These are phyloP conservation scores for Penicillium pancosmium DNA, from an alignment of 495 filamentous ascomycete species.

Conservation along the genomic window DNA sequence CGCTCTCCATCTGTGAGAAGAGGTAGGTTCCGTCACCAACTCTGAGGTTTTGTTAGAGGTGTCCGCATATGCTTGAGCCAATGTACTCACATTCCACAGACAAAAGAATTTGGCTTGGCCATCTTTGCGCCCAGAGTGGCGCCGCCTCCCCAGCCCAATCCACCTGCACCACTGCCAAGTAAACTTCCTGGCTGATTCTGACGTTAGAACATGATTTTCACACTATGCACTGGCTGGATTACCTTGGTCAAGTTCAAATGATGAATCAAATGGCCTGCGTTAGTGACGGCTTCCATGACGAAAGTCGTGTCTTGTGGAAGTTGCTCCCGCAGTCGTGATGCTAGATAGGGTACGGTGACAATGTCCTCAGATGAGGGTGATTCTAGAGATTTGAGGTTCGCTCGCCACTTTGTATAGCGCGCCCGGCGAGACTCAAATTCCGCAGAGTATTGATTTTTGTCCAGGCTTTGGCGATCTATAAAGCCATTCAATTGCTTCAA, in stretches of 20 bases:
- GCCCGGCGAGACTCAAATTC: slow-evolving; percentile 13
- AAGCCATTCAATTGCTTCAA: slow-evolving; percentile 23
- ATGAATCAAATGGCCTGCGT: slow-evolving; percentile 73
- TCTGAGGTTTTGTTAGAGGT: slow-evolving; percentile 10
- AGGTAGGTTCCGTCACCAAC: slow-evolving; percentile 88
- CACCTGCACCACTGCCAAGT: slow-evolving; percentile 70
- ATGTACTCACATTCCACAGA: slow-evolving; percentile 26
- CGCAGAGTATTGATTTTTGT: slow-evolving; percentile 5
- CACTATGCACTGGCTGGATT: background rate
- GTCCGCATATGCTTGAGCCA: background rate
- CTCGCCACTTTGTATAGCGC: slow-evolving; percentile 16
- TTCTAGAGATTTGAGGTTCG: slow-evolving; percentile 6
- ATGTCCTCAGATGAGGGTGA: slow-evolving; percentile 7
- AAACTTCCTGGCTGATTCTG: slow-evolving; percentile 21
- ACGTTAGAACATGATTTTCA: background rate
- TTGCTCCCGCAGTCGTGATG: slow-evolving; percentile 53
- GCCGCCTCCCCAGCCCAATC: slow-evolving; percentile 90
- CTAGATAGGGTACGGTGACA: slow-evolving; percentile 21
- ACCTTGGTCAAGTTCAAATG: slow-evolving; percentile 40
- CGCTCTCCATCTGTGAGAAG: slow-evolving; percentile 79
- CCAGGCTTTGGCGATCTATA: slow-evolving; percentile 14
- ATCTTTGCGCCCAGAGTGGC: slow-evolving; percentile 82
- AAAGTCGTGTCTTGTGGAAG: slow-evolving; percentile 78
- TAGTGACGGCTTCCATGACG: slow-evolving; percentile 84
- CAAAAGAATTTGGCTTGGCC: slow-evolving; percentile 43